Evolutionary conservation across 208 protist species (phyloP).

Genomic region (Endotrypanum monterogeii): DNA sequence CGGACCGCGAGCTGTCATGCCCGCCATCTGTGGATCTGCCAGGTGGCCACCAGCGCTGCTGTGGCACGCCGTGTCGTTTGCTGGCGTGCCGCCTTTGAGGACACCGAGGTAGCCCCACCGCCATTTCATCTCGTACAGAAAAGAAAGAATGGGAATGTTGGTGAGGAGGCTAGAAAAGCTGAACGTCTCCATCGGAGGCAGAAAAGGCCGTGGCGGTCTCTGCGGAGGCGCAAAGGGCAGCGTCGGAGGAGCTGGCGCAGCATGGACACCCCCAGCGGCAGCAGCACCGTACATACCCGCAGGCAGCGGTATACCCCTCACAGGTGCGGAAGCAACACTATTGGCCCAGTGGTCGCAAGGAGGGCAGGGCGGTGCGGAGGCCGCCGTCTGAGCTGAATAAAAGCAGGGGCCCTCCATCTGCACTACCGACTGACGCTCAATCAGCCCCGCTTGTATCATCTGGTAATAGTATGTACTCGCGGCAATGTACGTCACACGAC

Average conservation of each 20-base stretch:
- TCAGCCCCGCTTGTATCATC: slow-evolving; percentile 67
- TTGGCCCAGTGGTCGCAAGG: neutral
- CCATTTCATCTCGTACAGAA: slow-evolving; percentile 87
- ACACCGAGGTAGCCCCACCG: slow-evolving; percentile 72
- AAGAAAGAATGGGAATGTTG: slow-evolving; percentile 86
- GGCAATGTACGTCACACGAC: slow-evolving; percentile 75
- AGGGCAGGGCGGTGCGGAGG: neutral
- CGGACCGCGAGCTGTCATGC: slow-evolving; percentile 17
- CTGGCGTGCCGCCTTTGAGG: slow-evolving; percentile 41
- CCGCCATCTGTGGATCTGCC: neutral
- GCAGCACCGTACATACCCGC: slow-evolving; percentile 10
- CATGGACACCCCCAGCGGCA: too few relatives aligned
- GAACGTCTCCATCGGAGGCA: slow-evolving; percentile 86
- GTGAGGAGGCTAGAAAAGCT: slow-evolving; percentile 86
- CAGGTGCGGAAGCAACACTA: neutral
- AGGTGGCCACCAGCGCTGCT: slow-evolving; percentile 16
- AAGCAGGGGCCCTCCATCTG: slow-evolving; percentile 21
- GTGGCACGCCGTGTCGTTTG: slow-evolving; percentile 17
- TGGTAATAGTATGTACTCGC: slow-evolving; percentile 85
- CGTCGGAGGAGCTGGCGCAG: neutral
- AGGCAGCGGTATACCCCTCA: neutral
- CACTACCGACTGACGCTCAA: slow-evolving; percentile 34
- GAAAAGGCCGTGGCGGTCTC: slow-evolving; percentile 12
- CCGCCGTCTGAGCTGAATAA: slow-evolving; percentile 5
- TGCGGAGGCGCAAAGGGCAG: slow-evolving; percentile 1